Evolutionary conservation across 805 yeast species (phyloP).

Genomic region (Saccharomycopsis fermentans): DNA sequence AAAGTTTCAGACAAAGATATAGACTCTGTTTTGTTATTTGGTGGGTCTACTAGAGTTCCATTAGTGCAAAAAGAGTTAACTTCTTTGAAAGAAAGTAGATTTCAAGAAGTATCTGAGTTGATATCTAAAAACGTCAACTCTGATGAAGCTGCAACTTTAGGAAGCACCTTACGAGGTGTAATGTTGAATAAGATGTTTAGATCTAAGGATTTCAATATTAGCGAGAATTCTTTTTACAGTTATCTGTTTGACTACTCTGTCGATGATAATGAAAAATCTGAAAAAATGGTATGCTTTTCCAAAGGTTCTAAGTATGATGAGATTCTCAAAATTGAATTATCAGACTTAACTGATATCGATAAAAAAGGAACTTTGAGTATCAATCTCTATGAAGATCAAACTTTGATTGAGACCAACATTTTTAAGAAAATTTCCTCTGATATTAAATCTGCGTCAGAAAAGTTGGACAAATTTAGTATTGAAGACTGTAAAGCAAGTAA

Average conservation of each 20-base stretch:
- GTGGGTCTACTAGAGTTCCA: slow-evolving; percentile 90
- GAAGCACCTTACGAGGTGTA: slow-evolving; percentile 79
- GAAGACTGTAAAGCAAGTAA: slow-evolving; percentile 11
- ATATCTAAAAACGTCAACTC: slow-evolving; percentile 84
- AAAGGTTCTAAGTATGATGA: slow-evolving; percentile 34
- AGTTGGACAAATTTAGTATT: slow-evolving; percentile 7
- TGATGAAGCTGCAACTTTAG: slow-evolving; percentile 89
- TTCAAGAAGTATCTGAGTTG: slow-evolving; percentile 37
- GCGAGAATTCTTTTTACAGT: slow-evolving; percentile 44
- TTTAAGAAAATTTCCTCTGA: slow-evolving; percentile 9
- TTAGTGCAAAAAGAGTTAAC: slow-evolving; percentile 58
- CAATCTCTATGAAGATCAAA: slow-evolving; percentile 19
- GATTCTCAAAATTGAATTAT: slow-evolving; percentile 29
- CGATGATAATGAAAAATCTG: not conserved
- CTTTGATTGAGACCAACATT: slow-evolving; percentile 20
- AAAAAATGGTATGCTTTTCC: slow-evolving; percentile 31
- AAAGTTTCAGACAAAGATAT: slow-evolving; percentile 30
- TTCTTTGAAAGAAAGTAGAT: slow-evolving; percentile 28
- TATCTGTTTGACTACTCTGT: slow-evolving; percentile 28
- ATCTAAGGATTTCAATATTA: slow-evolving; percentile 47
- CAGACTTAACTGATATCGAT: slow-evolving; percentile 23
- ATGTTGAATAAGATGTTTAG: slow-evolving; percentile 58
- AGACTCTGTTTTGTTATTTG: slow-evolving; percentile 66
- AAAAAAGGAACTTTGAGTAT: slow-evolving; percentile 13
- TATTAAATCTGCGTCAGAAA: slow-evolving; percentile 6